Evolutionary conservation across 2,329 filamentous ascomycete genomes (phyloP), one percentile per base, ranked within the genome.

Genomic region (Aspergillus hiratsukae): DNA sequence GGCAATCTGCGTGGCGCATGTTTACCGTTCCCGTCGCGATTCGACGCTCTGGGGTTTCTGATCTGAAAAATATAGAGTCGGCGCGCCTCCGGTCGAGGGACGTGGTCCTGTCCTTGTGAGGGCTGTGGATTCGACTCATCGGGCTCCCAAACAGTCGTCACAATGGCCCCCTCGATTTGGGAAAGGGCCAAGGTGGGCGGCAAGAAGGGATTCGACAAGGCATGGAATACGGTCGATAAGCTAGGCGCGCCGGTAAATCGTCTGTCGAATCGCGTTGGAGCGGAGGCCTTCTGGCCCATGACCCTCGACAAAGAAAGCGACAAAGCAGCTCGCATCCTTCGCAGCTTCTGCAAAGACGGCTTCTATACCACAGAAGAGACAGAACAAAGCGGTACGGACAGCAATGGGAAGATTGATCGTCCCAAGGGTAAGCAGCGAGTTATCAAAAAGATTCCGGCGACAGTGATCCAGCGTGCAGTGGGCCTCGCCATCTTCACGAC

Each of bases 401-500:
- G 62, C 58, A 65, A 74, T 51, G 79, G 78, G 51, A 80, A 79
- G 53, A 78, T 72, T 49, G 77, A 80, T 55, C 76, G 76, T 4
- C 82, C 83, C 61, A 78, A 83, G 72, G 80, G 81, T 58, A 87
- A 83, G 67, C 86, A 87, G 63, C 80, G 76, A 63, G 81, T 87
- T 49, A 69, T 90, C 52, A 90, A 93, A 75, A 94, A 91, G 76
- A 97, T 97, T 28, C 93, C 93, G 0, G 79, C 87, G 56, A 83
- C 87, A 68, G 90, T 97, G 56, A 90, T 97, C 64, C 85, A 89
- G 69, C 90, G 94, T 75, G 91, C 92, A 28, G 91, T 93, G 64
- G 93, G 91, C 10, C 82, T 97, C 56, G 92, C 91, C 54, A 90
- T 97, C 64, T 97, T 97, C 77, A 96, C 92, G 0, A 96, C 91